Base-by-base conservation (phyloP, 345 rosid genomes). In the Clarkia xantiana region DNA sequence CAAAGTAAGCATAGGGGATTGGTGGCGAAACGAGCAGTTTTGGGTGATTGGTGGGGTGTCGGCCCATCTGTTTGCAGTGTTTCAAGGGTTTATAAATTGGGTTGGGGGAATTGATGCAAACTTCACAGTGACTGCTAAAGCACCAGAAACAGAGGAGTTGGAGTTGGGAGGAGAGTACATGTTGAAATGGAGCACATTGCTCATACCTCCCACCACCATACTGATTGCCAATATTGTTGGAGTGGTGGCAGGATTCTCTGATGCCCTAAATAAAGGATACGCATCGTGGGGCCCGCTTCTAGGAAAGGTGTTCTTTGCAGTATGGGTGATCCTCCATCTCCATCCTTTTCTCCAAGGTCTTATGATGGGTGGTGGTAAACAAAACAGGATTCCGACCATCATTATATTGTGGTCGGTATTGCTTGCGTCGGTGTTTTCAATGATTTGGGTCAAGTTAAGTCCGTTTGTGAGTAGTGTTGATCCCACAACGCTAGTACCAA, bases 11-110 rank as follows among this genome's bases (percentile, higher is more conserved):
- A 83, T 91, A 1, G 98, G 86, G 59, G 94, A 91, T 48, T 59
- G 79, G 42, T 91, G 98, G 98, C 79, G 96, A 51, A 91, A 91
- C 22, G 98, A 86, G 65, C 98, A 86, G 55, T 82, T 90, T 57
- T 90, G 97, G 98, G 98, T 91, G 40, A 91, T 91, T 0, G 96
- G 96, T 64, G 98, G 98, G 0, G 94, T 91, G 55, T 91, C 98
- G 10, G 96, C 98, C 52, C 96, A 91, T 72, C 78, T 91, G 7
- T 91, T 86, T 29, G 96, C 98, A 0, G 98, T 91, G 20, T 86
- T 91, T 80, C 98, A 91, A 72, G 98, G 98, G 16, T 55, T 91
- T 42, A 76, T 86, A 25, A 91, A 86, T 65, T 81, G 86, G 94
- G 68, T 91, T 2, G 98, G 96, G 0, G 98, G 94, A 15, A 54